These are phyloP conservation scores for Linum lewisii DNA, from an alignment of 345 rosid genomes.

Conservation along the genomic window DNA sequence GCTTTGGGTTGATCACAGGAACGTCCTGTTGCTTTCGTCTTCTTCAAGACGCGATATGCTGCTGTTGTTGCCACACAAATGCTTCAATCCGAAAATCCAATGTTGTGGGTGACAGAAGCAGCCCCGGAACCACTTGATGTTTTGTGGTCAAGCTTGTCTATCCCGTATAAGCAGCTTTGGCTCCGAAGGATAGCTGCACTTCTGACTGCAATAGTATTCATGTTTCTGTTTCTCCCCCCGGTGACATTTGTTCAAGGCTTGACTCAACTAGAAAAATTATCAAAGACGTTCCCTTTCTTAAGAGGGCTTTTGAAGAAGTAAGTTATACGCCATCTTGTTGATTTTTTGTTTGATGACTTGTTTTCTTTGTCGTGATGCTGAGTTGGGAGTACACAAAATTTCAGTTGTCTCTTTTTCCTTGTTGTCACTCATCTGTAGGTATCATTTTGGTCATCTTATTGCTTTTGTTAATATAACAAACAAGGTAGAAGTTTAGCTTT, in stretches of 20 bases:
- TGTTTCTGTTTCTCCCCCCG: conserved; percentile 68
- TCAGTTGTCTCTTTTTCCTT: too few relatives aligned
- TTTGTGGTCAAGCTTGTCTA: conserved; percentile 73
- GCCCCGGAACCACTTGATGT: conserved; percentile 96
- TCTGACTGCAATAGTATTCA: conserved; percentile 54
- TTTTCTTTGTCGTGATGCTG: too few relatives aligned
- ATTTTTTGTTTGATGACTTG: not conserved
- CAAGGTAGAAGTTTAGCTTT: too few relatives aligned
- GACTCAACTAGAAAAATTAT: conserved; percentile 53
- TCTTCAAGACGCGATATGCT: conserved; percentile 77
- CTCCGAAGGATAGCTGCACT: conserved; percentile 57
- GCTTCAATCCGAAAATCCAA: conserved; percentile 82
- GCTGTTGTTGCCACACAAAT: conserved; percentile 70
- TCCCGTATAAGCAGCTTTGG: conserved; percentile 85
- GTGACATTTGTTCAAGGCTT: conserved; percentile 74
- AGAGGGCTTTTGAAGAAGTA: conserved; percentile 45
- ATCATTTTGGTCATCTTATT: too few relatives aligned
- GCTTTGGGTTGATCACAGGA: conserved; percentile 39
- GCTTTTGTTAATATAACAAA: too few relatives aligned
- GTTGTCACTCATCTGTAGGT: too few relatives aligned
- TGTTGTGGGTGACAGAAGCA: conserved; percentile 83
- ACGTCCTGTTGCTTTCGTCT: conserved; percentile 82
- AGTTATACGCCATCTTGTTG: conserved; percentile 19
- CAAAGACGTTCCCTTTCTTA: conserved; percentile 53
- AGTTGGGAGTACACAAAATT: too few relatives aligned